These are phyloP conservation scores for Platanus orientalis DNA, from an alignment of 164 flowering plant species.

Conservation along the genomic window DNA sequence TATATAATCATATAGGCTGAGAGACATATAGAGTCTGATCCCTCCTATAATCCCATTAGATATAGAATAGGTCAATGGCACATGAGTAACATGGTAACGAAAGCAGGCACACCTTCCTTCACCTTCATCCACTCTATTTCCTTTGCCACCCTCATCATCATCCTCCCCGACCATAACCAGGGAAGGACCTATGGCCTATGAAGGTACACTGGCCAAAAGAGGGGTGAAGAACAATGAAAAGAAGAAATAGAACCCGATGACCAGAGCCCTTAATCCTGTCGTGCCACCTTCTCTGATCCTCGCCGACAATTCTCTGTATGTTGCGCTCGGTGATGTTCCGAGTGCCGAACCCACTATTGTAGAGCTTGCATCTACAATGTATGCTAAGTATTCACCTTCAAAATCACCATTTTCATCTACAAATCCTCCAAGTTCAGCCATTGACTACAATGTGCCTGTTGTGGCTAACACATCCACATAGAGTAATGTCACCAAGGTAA, in stretches of 20 bases:
- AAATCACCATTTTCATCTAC: constrained; percentile 47
- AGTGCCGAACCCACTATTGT: constrained; percentile 58
- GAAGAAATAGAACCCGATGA: constrained; percentile 51
- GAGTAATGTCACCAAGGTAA: constrained; percentile 55
- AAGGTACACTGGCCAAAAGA: constrained; percentile 61
- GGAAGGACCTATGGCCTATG: constrained; percentile 90
- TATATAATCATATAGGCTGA: constrained; percentile 41
- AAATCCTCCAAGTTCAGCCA: constrained; percentile 76
- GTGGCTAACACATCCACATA: constrained; percentile 78
- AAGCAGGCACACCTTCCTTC: constrained; percentile 72
- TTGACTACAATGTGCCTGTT: constrained; percentile 67
- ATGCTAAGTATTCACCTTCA: constrained; percentile 77
- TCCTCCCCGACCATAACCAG: constrained; percentile 72
- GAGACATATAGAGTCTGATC: constrained; percentile 54
- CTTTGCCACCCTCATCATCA: constrained; percentile 83
- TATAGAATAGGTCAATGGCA: constrained; percentile 84
- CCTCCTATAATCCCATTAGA: constrained; percentile 84
- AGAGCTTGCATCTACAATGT: constrained; percentile 68
- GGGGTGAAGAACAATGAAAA: constrained; percentile 69
- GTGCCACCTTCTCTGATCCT: constrained; percentile 85
- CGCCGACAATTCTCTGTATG: constrained; percentile 70
- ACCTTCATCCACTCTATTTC: constrained; percentile 66
- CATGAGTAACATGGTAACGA: constrained; percentile 72
- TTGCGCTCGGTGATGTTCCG: constrained; percentile 61
- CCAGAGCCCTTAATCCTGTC: constrained; percentile 72